Base-by-base conservation (phyloP, 177 flowering plant genomes). In the Vitis hybrid region DNA sequence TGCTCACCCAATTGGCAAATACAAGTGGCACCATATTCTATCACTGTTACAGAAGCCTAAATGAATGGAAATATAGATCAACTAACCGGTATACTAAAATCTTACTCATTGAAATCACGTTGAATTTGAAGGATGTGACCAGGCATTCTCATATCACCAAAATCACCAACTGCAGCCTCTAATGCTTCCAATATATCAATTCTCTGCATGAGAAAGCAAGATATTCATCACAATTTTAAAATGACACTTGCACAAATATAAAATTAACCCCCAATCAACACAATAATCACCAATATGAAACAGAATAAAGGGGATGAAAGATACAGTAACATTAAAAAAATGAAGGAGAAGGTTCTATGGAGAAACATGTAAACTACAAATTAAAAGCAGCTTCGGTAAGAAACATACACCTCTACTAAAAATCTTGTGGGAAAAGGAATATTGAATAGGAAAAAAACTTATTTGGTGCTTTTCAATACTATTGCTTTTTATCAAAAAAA, bases 51-150 rank as follows among this genome's bases (percentile, higher is more conserved):
- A 21, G 3, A 6, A 11, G 6, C 9, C 32, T 59, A 62, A 62
- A 62, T 24, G 3, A 50, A 62, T 18, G 27, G 60, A 64, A 56
- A 50, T 5, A 24, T 48, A 58, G 3, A 18, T 40, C 19, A 64
- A 21, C 12, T 57, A 14, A 48, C 4, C 40, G 67, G 27, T 13
- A 68, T 55, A 60, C 18, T 27, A 63, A 27, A 62, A 32, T 59
- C 89, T 85, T 84, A 91, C 97, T 88, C 94, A 52, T 85, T 84
- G 50, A 90, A 90, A 78, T 89, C 97, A 62, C 84, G 87, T 56
- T 84, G 84, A 59, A 72, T 35, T 65, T 74, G 83, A 60, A 77
- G 60, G 13, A 85, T 66, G 49, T 67, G 78, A 75, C 62, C 57
- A 19, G 50, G 62, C 68, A 50, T 64, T 59, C 75, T 19, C 66